Base-by-base conservation (phyloP, 768 basidiomycete genomes). In the Podaxis rugospora region DNA sequence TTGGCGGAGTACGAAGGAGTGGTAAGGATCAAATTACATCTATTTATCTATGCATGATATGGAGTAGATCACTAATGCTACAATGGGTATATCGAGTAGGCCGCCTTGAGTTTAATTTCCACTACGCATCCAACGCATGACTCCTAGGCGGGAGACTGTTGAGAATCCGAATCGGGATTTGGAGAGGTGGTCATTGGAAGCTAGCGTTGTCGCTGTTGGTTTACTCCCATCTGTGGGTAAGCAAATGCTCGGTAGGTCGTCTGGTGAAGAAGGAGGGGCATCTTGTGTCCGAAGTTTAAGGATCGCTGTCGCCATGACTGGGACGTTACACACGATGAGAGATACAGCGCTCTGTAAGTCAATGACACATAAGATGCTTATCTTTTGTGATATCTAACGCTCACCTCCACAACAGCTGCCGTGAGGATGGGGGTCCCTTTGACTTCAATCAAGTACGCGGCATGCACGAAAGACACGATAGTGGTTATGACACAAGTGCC, bases 401-500 rank as follows among this genome's bases (percentile, higher is more conserved):
- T 57, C 36, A 77, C 78, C 75, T 84, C 83, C 18, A 81, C 70
- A 7, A 80, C 61, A 3, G 77, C 80, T 0, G 77, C 70, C 32
- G 78, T 71, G 6, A 77, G 59, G 25, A 75, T 71, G 49, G 68
- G 64, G 6, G 63, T 62, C 3, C 70, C 72, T 21, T 70, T 70
- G 9, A 65, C 62, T 1, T 51, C 64, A 21, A 78, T 44, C 18
- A 84, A 77, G 63, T 76, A 75, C n/a, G 71, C 66, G 0, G 78
- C 78, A 51, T 83, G 83, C 2, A 83, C 76, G n/a, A 79, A 65
- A 2, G 78, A 77, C n/a, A 76, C 76, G 39, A 79, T 65, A 6
- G 78, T 83, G 5, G 81, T 83, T 54, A 79, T 68, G 59, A 83
- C 76, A 54, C 81, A 82, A 9, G 84, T 76, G 9, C 83, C 83